A percentile compares a stretch with the other conserved stretches of the same genome.
These are phyloP conservation scores for Beauveria brongniartii DNA, from an alignment of 2,329 filamentous ascomycete species.

Conservation along the genomic window DNA sequence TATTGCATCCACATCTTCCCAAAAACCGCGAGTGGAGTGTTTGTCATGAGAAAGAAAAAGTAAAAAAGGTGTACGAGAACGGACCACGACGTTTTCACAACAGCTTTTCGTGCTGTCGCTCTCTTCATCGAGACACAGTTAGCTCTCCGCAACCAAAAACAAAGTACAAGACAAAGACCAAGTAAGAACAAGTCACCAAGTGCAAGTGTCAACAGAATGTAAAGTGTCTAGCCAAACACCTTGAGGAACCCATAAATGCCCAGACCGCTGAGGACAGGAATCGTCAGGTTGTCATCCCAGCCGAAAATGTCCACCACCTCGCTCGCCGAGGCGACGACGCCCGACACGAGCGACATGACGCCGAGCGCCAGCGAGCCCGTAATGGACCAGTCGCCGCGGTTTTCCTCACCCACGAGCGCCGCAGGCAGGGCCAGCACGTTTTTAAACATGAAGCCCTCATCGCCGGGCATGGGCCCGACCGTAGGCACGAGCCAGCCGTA, in stretches of 20 bases:
- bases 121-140: background rate
- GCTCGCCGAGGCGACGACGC: constrained; percentile 79
- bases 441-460: constrained; percentile 69
- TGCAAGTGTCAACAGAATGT: background rate
- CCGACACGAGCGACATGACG: constrained; percentile 77
- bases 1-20: background rate
- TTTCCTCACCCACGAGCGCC: constrained; percentile 50
- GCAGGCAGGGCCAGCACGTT: constrained; percentile 65
- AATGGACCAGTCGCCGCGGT: constrained; percentile 50
- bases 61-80: background rate
- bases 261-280: constrained; percentile 80
- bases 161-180: background rate
- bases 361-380: constrained; percentile 66
- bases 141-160: background rate
- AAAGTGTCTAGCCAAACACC: constrained; percentile 58
- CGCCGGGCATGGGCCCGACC: constrained; percentile 58
- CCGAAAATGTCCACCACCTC: constrained; percentile 88
- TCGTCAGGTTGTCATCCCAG: constrained; percentile 96
- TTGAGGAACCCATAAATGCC: constrained; percentile 90
- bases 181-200: background rate
- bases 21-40: constrained; percentile 2
- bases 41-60: background rate
- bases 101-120: background rate
- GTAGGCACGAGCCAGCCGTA: constrained; percentile 78
- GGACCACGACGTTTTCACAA: background rate